Percentiles rank a stretch among this genome's conserved stretches.
Evolutionary conservation across 352 stramenopile species (phyloP).

Genomic region (Pythium angustatum): DNA sequence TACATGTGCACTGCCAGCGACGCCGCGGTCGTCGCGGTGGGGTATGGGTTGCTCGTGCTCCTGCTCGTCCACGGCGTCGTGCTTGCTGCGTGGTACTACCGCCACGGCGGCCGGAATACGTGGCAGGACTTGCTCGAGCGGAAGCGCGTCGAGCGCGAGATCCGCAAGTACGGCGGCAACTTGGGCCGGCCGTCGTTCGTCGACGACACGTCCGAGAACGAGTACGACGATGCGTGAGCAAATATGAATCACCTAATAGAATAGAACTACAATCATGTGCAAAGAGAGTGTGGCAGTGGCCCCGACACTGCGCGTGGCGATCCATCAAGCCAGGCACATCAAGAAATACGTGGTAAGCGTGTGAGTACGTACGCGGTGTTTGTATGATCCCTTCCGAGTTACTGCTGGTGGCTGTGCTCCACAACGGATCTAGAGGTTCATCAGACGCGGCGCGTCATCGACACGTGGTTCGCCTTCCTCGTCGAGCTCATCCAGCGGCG

Average conservation of each 20-base stretch:
- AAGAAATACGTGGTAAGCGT: not conserved
- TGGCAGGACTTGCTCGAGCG: slow-evolving; percentile 48
- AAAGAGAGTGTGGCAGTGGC: too few species aligned
- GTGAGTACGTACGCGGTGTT: not conserved
- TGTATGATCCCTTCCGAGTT: too few species aligned
- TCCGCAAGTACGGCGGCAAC: slow-evolving; percentile 34
- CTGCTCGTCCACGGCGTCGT: slow-evolving; percentile 19
- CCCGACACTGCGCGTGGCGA: not conserved
- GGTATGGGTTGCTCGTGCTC: slow-evolving; percentile 37
- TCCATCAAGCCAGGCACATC: not conserved
- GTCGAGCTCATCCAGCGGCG: slow-evolving; percentile 19
- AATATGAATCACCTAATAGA: not conserved
- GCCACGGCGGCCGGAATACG: slow-evolving; percentile 32
- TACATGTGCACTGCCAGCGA: slow-evolving; percentile 57
- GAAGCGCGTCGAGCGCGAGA: slow-evolving; percentile 39
- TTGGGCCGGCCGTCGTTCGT: slow-evolving; percentile 29
- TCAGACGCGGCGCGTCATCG: not conserved
- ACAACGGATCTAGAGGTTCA: not conserved
- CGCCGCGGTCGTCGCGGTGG: slow-evolving; percentile 32
- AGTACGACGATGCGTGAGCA: slow-evolving; percentile 10
- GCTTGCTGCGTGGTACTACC: slow-evolving; percentile 43
- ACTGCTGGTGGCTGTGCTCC: not conserved
- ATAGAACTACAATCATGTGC: not conserved
- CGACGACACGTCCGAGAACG: slow-evolving; percentile 21
- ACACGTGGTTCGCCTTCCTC: slow-evolving; percentile 6